Evolutionary conservation across 2,329 filamentous ascomycete genomes (phyloP), one percentile per base, ranked within the genome.

Genomic region (Sporothrix dimorphospora): DNA sequence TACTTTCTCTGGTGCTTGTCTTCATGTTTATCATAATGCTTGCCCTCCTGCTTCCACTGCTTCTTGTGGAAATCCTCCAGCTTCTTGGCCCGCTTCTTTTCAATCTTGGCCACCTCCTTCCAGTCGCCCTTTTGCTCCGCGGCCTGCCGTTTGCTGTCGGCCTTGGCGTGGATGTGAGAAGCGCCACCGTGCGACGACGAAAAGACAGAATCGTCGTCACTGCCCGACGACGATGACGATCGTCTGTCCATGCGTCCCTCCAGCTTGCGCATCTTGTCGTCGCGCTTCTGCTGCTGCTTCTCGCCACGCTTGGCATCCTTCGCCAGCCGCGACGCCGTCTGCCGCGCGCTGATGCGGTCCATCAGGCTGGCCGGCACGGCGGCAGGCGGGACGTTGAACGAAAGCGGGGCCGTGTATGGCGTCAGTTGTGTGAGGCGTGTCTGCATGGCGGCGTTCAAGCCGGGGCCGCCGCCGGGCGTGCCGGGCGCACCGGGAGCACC

Each of bases 41-140:
- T 47, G n/a, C 2, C 21, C 3, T 6, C n/a, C 3, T 65, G 21
- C 9, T 65, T 65, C 3, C 40, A n/a, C 21, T 65, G 59, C n/a
- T 47, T 24, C 38, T 24, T 65, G 12, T 27, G n/a, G 24, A 45
- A 47, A 21, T 65, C 59, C 12, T 47, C 59, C n/a, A 65, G 7
- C 40, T 65, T n/a, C 21, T 65, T 47, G 40, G 59, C 38, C n/a
- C 59, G 59, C 14, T 24, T 47, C 40, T 65, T 65, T 24, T 65
- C 59, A 65, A 47, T 65, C 38, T 45, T 65, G 38, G 59, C 38
- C 59, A 27, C n/a, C n/a, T 27, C 38, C 11, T 47, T 65, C 38
- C 40, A 47, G 59, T 65, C 59, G 38, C 59, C 59, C 38, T 16
- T 6, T 27, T 45, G 38, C 38, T 65, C 59, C 5, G 59, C 38